Evolutionary conservation across 495 filamentous ascomycete species (phyloP), one percentile per base, ranked within the genome.

Genomic region (Xylaria grammica): DNA sequence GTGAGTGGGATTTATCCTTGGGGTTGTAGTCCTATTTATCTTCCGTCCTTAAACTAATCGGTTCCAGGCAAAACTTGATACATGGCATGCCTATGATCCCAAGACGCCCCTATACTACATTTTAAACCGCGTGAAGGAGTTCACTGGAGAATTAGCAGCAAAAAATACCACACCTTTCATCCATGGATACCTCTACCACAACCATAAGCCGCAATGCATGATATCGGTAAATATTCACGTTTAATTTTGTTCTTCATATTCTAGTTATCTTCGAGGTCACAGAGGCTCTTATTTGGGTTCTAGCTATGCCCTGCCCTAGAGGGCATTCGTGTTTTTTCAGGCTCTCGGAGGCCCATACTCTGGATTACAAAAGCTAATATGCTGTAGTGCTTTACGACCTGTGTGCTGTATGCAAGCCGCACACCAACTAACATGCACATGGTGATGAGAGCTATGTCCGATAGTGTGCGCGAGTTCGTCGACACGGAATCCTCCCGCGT

Each of bases 81-180:
- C 70, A 17, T 74, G 65, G 69, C 52, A 70, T 9, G 40, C 70
- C 34, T 69, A 76, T 60, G 73, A 74, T 44, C 57, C 74, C 20
- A 72, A 56, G 7, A 65, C 65, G 3, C 51, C 55, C 5, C 42
- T 66, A 1, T 58, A 69, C 57, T 74, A 74, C 65, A 63, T 73
- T 36, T 4, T 67, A 29, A 45, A 59, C 56, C 60, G 66, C 17
- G 26, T 72, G n/a, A 76, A 72, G 54, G 32, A 44, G 26, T 73
- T 70, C 60, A 26, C 59, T 4, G 40, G 3, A 19, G 67, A 67
- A 24, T 50, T 74, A 29, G 74, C 74, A 11, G 58, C 54, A 10
- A 38, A 55, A 13, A 75, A 68, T 50, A 11, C 58, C 5, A 75
- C 74, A 10, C 71, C 70, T 13, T 76, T 71, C 34, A 59, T 75